A percentile compares a stretch with the other conserved stretches of the same genome.
These are phyloP conservation scores for Spergularia azorica DNA, from an alignment of 179 eudicot genomes.

Conservation along the genomic window DNA sequence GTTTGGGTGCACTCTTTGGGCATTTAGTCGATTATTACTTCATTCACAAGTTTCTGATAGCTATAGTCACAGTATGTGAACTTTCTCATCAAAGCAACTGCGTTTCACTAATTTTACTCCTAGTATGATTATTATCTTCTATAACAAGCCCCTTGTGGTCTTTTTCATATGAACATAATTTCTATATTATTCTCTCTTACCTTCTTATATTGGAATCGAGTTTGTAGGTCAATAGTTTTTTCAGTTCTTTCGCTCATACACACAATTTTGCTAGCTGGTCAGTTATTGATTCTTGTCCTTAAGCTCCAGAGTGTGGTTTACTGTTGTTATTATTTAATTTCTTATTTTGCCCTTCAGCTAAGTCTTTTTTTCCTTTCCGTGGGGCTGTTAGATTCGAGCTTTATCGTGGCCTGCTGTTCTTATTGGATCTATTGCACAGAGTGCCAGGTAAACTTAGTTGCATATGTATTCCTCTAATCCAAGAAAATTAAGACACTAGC, in stretches of 20 bases:
- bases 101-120: not conserved
- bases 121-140: not conserved
- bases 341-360: slow-evolving; percentile 1
- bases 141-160: not conserved
- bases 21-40: not conserved
- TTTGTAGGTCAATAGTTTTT: not conserved
- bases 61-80: not conserved
- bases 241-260: not conserved
- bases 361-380: not conserved
- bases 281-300: not conserved
- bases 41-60: not conserved
- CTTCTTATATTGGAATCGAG: not conserved
- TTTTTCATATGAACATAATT: too few relatives aligned
- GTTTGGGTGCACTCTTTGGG: not conserved
- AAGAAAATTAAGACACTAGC: not conserved
- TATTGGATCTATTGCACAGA: slow-evolving; percentile 93
- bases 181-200: too few relatives aligned
- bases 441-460: slow-evolving; percentile 42
- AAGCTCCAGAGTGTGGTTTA: not conserved
- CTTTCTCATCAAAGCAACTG: not conserved
- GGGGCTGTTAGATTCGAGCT: slow-evolving; percentile 71
- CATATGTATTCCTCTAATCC: not conserved
- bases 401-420: slow-evolving; percentile 98
- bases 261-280: too few relatives aligned
- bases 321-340: not conserved